A percentile compares a stretch with the other conserved stretches of the same genome.
Evolutionary conservation across 148 eudicot genomes (phyloP).

Genomic region (Beta vulgaris): DNA sequence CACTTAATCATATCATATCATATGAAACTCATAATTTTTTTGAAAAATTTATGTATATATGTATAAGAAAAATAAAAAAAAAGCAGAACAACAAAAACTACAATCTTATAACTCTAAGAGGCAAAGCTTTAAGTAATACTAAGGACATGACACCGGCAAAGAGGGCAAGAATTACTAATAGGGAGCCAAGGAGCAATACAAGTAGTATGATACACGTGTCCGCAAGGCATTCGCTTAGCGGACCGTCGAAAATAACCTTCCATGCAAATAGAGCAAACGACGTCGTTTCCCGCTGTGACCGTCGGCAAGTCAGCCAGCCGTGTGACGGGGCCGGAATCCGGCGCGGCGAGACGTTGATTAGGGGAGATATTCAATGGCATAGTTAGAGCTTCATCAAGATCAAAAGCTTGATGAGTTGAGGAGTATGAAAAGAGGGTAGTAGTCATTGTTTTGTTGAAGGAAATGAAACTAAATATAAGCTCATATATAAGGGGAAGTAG

Average conservation of each 20-base stretch:
- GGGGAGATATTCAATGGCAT: constrained; percentile 10
- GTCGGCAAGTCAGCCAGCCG: constrained; percentile 11
- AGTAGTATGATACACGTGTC: constrained; percentile 33
- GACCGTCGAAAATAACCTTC: constrained; percentile 26
- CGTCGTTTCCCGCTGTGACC: constrained; percentile 3
- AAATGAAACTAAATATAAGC: too few species aligned
- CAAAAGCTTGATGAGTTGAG: constrained; percentile 20
- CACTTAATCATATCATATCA: too few species aligned
- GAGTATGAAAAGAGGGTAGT: not conserved
- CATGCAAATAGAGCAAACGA: constrained; percentile 30
- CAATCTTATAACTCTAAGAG: too few species aligned
- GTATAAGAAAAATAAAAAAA: too few species aligned
- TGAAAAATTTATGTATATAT: too few species aligned
- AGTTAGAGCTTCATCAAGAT: constrained; percentile 36
- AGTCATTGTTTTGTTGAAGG: constrained; percentile 21
- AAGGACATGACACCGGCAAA: constrained; percentile 28
- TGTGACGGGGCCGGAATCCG: constrained; percentile 7
- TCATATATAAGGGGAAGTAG: not conserved
- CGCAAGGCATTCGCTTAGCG: constrained; percentile 35
- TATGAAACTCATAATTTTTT: too few species aligned
- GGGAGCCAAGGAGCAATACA: constrained; percentile 37
- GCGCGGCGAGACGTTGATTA: not conserved
- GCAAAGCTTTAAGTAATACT: too few species aligned
- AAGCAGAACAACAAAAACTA: too few species aligned
- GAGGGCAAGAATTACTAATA: constrained; percentile 29